Base-by-base conservation (phyloP, 805 yeast species). In the Candida ponderosae region DNA sequence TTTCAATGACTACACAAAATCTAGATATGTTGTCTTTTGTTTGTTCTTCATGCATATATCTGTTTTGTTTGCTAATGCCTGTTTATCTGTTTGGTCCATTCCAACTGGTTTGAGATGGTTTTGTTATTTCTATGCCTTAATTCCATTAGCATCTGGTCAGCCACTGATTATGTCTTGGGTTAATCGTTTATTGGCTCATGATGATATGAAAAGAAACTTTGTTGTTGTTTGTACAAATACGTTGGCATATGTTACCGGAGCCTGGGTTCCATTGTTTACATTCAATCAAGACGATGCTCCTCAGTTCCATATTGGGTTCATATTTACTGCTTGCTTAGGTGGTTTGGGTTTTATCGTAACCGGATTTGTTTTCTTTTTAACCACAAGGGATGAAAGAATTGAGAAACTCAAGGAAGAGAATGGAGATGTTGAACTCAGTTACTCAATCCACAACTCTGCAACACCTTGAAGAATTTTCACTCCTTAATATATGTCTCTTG, bases 81-180 rank as follows among this genome's bases (percentile, higher is more conserved):
- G 66, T 6, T 55, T 72, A 34, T 62, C 74, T 0, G 53, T 46
- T 10, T 74, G 76, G 76, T 43, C 65, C 31, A 62, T 71, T 29
- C 69, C 72, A 2, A 51, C 43, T 13, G 70, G 69, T 3, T 61
- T 63, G 29, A 73, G 69, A 38, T 72, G 74, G 70, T 50, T 68
- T 14, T 56, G 65, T 16, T 74, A 69, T 48, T 70, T 63, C 41
- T 41, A 71, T 30, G 54, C 66, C 5, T 74, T 76, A 3, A 50
- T 66, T 11, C 73, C 75, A 6, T 57, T 69, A 0, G 49, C 67
- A 4, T 70, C 68, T 68, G 77, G 74, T 2, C 76, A 68, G 54
- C 76, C 77, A 4, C 66, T 66, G 40, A 66, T 72, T 10, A 72
- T 63, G 37, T 59, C 74, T 6, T 74, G 79, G 79, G 65, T 72